Evolutionary conservation across 148 eudicot species (phyloP).

Genomic region (Simmondsia chinensis): DNA sequence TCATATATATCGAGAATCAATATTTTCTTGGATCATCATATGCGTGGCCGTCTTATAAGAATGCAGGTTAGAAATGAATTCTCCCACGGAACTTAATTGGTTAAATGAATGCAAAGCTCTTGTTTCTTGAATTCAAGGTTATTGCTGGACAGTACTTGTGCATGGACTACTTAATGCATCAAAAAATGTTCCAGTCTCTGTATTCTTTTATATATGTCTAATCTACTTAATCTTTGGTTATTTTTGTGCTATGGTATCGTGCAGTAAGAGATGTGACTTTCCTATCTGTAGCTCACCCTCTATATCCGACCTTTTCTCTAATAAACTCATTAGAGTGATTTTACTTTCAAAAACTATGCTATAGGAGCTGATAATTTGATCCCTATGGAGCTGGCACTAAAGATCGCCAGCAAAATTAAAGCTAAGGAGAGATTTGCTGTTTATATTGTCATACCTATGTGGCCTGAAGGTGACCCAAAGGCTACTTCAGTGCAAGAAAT

Average conservation of each 20-base stretch:
- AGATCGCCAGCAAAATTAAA: constrained; percentile 78
- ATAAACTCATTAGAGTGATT: constrained; percentile 9
- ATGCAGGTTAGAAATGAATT: constrained; percentile 54
- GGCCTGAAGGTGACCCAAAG: constrained; percentile 97
- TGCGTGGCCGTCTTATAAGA: constrained; percentile 88
- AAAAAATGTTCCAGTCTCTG: too few relatives aligned
- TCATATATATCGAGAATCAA: constrained; percentile 89
- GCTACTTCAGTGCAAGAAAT: constrained; percentile 87
- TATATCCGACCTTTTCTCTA: neutral
- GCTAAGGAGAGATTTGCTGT: constrained; percentile 90
- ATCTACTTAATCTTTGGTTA: too few relatives aligned
- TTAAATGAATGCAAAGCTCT: neutral
- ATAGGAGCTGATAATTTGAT: constrained; percentile 92
- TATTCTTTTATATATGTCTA: too few relatives aligned
- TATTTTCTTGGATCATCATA: constrained; percentile 94
- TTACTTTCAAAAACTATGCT: too few relatives aligned
- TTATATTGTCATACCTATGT: constrained; percentile 86
- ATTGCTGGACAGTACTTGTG: too few relatives aligned
- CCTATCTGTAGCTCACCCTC: too few relatives aligned
- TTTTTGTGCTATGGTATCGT: too few relatives aligned
- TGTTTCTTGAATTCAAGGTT: too few relatives aligned
- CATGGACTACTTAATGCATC: too few relatives aligned
- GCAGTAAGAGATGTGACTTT: too few relatives aligned
- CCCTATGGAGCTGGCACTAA: constrained; percentile 93
- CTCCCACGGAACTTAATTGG: neutral